These are phyloP conservation scores for Otatea glauca DNA, from an alignment of 176 grass and related monocot species.

Conservation along the genomic window DNA sequence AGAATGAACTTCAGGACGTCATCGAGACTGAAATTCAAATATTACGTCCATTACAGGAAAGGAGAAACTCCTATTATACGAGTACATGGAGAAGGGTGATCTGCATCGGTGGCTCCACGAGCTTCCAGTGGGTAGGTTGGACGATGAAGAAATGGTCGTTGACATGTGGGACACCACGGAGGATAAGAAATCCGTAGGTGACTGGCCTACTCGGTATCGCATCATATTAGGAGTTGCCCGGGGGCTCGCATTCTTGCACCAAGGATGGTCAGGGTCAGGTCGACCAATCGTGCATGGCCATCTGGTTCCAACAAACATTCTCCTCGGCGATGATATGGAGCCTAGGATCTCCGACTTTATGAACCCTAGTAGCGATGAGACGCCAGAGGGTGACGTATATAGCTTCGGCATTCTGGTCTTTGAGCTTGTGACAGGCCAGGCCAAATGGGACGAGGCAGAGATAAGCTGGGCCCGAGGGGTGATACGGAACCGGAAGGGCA, in stretches of 20 bases:
- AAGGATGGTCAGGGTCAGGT: slow-evolving; percentile 65
- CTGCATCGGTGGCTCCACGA: slow-evolving; percentile 91
- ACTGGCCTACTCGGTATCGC: slow-evolving; percentile 69
- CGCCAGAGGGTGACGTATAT: slow-evolving; percentile 64
- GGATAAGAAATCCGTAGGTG: slow-evolving; percentile 1
- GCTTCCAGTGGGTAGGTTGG: slow-evolving; percentile 60
- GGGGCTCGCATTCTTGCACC: slow-evolving; percentile 85
- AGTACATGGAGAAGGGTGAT: slow-evolving; percentile 89
- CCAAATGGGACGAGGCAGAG: slow-evolving; percentile 47
- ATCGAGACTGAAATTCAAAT: neutral
- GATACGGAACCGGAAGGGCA: slow-evolving; percentile 50
- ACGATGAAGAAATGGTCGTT: slow-evolving; percentile 49
- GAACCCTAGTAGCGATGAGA: neutral
- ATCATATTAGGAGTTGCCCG: slow-evolving; percentile 69
- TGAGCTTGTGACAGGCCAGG: slow-evolving; percentile 63
- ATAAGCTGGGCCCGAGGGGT: slow-evolving; percentile 49
- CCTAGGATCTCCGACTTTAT: slow-evolving; percentile 65
- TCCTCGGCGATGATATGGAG: slow-evolving; percentile 77
- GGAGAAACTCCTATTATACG: slow-evolving; percentile 68
- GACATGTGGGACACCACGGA: slow-evolving; percentile 57
- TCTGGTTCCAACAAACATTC: slow-evolving; percentile 64
- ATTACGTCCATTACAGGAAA: slow-evolving; percentile 40
- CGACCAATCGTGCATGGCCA: slow-evolving; percentile 64
- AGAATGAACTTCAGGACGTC: neutral
- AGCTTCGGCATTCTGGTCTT: slow-evolving; percentile 67